phyloP scores from a whole-genome alignment of 495 filamentous ascomycete species.

The Podospora sp. region DNA sequence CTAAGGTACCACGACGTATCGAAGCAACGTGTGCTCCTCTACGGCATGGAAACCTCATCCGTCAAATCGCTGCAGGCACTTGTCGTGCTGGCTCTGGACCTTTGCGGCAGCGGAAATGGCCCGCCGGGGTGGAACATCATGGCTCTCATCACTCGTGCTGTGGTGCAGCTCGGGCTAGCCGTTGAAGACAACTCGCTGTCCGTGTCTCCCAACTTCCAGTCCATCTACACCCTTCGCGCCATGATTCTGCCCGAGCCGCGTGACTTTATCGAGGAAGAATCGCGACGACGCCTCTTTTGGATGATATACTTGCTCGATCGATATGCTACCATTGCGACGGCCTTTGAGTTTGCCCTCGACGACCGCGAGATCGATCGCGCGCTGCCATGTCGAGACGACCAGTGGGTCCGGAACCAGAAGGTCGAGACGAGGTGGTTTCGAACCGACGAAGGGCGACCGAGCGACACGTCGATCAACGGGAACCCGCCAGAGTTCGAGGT shows the following conservation, averaged over 20 bases:
- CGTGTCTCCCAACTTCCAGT: slow-evolving; percentile 71
- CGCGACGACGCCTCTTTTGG: slow-evolving; percentile 82
- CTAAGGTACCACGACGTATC: slow-evolving; percentile 75
- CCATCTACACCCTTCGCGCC: slow-evolving; percentile 82
- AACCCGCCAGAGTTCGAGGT: slow-evolving; percentile 59
- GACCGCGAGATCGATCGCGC: slow-evolving; percentile 87
- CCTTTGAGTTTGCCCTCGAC: slow-evolving; percentile 85
- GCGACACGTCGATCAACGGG: slow-evolving; percentile 28
- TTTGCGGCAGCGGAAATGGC: slow-evolving; percentile 78
- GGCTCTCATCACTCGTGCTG: slow-evolving; percentile 80
- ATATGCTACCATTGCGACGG: slow-evolving; percentile 84
- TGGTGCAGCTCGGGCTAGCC: slow-evolving; percentile 80
- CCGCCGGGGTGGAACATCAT: slow-evolving; percentile 88
- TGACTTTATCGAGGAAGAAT: slow-evolving; percentile 87
- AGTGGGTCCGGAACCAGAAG: slow-evolving; percentile 79
- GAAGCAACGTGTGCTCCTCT: slow-evolving; percentile 81
- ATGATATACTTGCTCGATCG: slow-evolving; percentile 88
- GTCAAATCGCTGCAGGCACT: slow-evolving; percentile 85
- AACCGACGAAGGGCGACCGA: slow-evolving; percentile 46
- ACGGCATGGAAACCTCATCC: slow-evolving; percentile 83
- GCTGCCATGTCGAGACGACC: slow-evolving; percentile 81
- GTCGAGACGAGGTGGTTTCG: slow-evolving; percentile 84
- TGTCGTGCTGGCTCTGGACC: slow-evolving; percentile 77
- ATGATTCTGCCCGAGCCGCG: slow-evolving; percentile 79
- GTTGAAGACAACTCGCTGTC: slow-evolving; percentile 77